phyloP scores from a whole-genome alignment of 306 rosid species.

The Trifolium dubium region DNA sequence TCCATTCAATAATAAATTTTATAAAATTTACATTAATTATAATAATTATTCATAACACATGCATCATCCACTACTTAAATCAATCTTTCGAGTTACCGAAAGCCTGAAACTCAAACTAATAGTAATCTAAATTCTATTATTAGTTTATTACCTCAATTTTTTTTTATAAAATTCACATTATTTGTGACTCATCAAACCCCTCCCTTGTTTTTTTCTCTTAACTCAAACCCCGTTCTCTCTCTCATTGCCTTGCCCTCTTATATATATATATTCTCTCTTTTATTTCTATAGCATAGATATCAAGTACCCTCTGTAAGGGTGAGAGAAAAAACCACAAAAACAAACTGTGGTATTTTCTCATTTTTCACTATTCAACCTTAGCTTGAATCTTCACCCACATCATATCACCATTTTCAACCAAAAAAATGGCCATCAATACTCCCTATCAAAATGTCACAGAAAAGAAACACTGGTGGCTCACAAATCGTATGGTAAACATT shows the following conservation, averaged over 20 bases:
- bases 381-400: constrained; percentile 34
- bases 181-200: constrained; percentile 19
- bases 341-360: background rate
- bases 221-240: constrained; percentile 16
- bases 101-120: constrained; percentile 3
- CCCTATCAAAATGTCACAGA: constrained; percentile 54
- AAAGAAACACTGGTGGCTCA: constrained; percentile 96
- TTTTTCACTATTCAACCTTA: background rate
- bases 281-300: constrained; percentile 16
- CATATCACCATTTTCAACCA: constrained; percentile 33
- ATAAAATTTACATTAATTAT: too few species aligned
- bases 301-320: constrained; percentile 40
- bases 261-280: constrained; percentile 18
- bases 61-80: too few species aligned
- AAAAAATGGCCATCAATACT: constrained; percentile 58
- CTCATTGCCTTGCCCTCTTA: background rate
- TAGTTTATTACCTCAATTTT: too few species aligned
- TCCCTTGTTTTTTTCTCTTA: background rate
- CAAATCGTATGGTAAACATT: constrained; percentile 71
- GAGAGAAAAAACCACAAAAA: constrained; percentile 2
- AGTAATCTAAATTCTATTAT: background rate
- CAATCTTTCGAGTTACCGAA: too few species aligned
- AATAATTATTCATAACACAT: too few species aligned
- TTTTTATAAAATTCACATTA: constrained; percentile 35
- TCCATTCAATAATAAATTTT: too few species aligned